A percentile compares a stretch with the other conserved stretches of the same genome.
phyloP scores from a whole-genome alignment of 2,329 filamentous ascomycete species.

The Dactylonectria estremocensis region DNA sequence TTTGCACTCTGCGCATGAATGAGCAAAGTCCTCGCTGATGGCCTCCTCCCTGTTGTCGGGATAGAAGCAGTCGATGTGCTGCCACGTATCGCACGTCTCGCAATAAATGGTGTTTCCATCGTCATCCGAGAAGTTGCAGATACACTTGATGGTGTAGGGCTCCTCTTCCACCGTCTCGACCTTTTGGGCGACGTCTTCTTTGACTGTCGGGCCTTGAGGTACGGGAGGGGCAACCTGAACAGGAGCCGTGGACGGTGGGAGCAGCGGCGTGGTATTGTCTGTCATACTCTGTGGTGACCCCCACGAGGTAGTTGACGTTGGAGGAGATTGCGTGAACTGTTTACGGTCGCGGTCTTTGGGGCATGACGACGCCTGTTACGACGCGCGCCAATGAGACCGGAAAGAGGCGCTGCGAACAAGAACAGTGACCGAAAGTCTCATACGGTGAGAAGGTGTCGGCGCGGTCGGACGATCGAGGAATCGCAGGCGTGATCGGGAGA shows the following conservation, averaged over 20 bases:
- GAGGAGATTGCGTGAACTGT: slow-evolving; percentile 57
- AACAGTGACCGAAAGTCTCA: slow-evolving; percentile 41
- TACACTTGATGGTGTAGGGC: slow-evolving; percentile 97
- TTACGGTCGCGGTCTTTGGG: slow-evolving; percentile 68
- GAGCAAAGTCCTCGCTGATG: slow-evolving; percentile 79
- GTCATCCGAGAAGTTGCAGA: slow-evolving; percentile 93
- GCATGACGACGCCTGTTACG: slow-evolving; percentile 71
- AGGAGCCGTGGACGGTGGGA: slow-evolving; percentile 70
- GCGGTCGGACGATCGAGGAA: slow-evolving; percentile 25
- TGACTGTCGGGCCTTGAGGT: slow-evolving; percentile 50
- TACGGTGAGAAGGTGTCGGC: slow-evolving; percentile 36
- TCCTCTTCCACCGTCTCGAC: slow-evolving; percentile 77
- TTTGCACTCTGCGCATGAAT: slow-evolving; percentile 92
- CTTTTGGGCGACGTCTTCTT: slow-evolving; percentile 61
- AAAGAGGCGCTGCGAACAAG: slow-evolving; percentile 38
- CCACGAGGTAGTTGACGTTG: slow-evolving; percentile 57
- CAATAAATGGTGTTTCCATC: slow-evolving; percentile 98
- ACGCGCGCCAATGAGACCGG: slow-evolving; percentile 56
- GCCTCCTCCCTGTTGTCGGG: slow-evolving; percentile 79
- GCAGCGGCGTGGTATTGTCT: slow-evolving; percentile 69
- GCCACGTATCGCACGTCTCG: slow-evolving; percentile 96
- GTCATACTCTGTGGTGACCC: slow-evolving; percentile 72
- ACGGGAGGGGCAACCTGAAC: slow-evolving; percentile 65
- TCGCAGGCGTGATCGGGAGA: slow-evolving; percentile 36
- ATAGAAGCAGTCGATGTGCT: slow-evolving; percentile 98